A percentile compares a stretch with the other conserved stretches of the same genome.
Evolutionary conservation across 1,139 yeast species (phyloP).

Genomic region (Yamadazyma sp.): DNA sequence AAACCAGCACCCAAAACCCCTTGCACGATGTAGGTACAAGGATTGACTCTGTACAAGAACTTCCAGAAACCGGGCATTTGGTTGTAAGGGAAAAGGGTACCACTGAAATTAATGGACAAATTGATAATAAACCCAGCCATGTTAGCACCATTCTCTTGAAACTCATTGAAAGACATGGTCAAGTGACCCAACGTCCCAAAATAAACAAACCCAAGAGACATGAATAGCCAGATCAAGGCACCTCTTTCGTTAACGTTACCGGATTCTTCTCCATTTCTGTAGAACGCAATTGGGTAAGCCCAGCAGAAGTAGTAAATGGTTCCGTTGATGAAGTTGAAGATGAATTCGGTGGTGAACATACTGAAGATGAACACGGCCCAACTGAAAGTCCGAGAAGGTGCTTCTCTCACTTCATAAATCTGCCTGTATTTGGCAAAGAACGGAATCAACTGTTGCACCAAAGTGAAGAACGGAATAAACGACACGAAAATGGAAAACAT

Average conservation of each 20-base stretch:
- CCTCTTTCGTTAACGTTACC: conserved; percentile 48
- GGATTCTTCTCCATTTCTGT: conserved; percentile 30
- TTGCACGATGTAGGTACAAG: conserved; percentile 60
- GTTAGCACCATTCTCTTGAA: conserved; percentile 73
- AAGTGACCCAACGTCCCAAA: conserved; percentile 62
- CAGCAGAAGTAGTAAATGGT: conserved; percentile 37
- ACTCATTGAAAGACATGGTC: conserved; percentile 58
- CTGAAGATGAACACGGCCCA: conserved; percentile 46
- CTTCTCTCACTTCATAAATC: conserved; percentile 81
- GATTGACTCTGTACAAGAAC: conserved; percentile 63
- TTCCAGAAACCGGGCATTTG: conserved; percentile 49
- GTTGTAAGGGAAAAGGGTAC: conserved; percentile 67
- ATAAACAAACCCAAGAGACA: conserved; percentile 50
- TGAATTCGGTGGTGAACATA: conserved; percentile 35
- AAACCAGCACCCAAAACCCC: conserved; percentile 38
- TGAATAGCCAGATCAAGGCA: conserved; percentile 61
- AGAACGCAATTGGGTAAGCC: conserved; percentile 44
- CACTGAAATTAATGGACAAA: conserved; percentile 72
- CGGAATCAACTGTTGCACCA: conserved; percentile 74
- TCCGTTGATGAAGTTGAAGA: conserved; percentile 32
- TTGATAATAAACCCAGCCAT: conserved; percentile 55
- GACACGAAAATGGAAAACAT: conserved; percentile 72
- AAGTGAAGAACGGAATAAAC: conserved; percentile 56
- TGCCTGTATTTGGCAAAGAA: conserved; percentile 68
- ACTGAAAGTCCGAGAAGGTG: conserved; percentile 61